phyloP scores from a whole-genome alignment of 371 early-diverging fungal species.

The Coemansia sp. region DNA sequence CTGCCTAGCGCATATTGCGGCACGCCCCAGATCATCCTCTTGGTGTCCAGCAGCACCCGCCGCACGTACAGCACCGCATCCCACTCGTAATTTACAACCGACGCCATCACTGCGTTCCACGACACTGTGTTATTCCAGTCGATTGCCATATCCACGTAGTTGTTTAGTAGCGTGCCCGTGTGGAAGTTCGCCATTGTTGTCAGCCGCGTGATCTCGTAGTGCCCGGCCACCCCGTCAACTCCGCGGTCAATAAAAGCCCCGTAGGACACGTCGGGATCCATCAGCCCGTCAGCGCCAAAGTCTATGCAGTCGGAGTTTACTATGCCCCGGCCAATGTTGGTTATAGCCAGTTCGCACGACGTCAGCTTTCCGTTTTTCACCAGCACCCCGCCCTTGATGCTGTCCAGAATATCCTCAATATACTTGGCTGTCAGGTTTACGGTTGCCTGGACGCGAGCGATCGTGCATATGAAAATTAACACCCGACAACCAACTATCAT shows the following conservation, averaged over 20 bases:
- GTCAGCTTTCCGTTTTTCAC: slow-evolving; percentile 15
- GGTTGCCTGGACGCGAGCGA: not conserved
- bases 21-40: slow-evolving; percentile 8
- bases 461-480: too few species aligned
- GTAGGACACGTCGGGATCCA: slow-evolving; percentile 5
- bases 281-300: not conserved
- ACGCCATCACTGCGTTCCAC: not conserved
- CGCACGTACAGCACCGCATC: not conserved
- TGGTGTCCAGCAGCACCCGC: not conserved
- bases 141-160: slow-evolving; percentile 14
- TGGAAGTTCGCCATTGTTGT: slow-evolving; percentile 5
- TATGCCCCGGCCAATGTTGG: slow-evolving; percentile 8
- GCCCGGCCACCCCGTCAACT: not conserved
- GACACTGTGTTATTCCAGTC: slow-evolving; percentile 13
- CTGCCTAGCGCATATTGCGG: not conserved
- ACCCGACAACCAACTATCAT: too few species aligned
- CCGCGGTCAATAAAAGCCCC: slow-evolving; percentile 12
- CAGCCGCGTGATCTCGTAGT: not conserved
- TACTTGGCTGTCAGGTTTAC: too few species aligned
- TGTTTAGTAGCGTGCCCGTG: slow-evolving; percentile 18
- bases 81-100: not conserved
- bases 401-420: not conserved
- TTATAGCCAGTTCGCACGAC: slow-evolving; percentile 16
- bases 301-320: slow-evolving; percentile 14
- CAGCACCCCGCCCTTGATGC: slow-evolving; percentile 12